Evolutionary conservation across 768 basidiomycete genomes (phyloP), one percentile per base, ranked within the genome.

Genomic region (Mycena indigotica): DNA sequence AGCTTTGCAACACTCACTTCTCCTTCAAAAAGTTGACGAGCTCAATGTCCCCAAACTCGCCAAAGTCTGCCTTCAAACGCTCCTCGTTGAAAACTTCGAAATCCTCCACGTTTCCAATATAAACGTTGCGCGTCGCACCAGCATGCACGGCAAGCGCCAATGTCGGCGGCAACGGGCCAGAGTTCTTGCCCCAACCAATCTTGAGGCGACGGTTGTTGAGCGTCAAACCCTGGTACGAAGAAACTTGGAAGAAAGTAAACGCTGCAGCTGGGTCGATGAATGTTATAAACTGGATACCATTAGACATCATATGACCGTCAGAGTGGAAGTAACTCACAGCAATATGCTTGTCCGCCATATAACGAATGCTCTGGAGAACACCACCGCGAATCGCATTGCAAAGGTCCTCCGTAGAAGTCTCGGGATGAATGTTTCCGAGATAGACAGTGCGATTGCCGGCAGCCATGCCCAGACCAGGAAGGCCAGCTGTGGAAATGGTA

Each of bases 371-470:
- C 76, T 98, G 93, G 50, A 99, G 75, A 60, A 97, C 91, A 46
- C 97, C 97, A n/a, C 96, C 97, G 50, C 97, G 84, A 60, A 99
- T 89, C 28, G 93, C 87, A 66, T 98, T 98, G 77, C 96, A 98
- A 62, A 98, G 76, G 70, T 98, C 97, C 72, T 98, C 96, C 2
- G 90, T 81, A 16, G 88, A 89, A 17, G 94, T 97, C 76, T 98
- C 97, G 2, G 95, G 95, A 70, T 96, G 94, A 56, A 99, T 93
- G 71, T 96, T 96, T 3, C 96, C 96, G 52, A 98, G 76, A 72
- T 98, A 98, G 30, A 99, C 91, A 2, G 94, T 98, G 59, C 97
- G 76, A 72, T 98, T 99, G 80, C 63, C 70, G 75, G 57, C 72
- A 3, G 61, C 54, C 52, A 62, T 55, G 56, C 61, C 61, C 40